Conservation (phyloP, 2,329 filamentous ascomycete species). For the Furcasterigmium sp. region DNA sequence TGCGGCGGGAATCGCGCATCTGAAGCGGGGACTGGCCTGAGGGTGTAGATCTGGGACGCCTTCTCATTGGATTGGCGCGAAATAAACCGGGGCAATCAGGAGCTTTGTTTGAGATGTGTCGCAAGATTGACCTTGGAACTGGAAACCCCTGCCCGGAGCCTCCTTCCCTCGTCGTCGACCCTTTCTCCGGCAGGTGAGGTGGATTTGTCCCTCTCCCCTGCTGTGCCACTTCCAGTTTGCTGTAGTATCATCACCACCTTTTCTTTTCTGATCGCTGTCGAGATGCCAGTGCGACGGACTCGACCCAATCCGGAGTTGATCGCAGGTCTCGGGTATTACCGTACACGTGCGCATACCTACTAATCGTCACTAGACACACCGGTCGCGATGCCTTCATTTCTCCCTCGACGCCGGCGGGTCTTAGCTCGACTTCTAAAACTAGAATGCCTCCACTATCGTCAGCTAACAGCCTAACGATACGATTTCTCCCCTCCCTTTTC, state of each 20-base stretch:
- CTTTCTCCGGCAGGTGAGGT: background rate
- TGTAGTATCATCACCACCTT: too few species aligned
- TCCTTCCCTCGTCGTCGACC: background rate
- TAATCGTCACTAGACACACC: background rate
- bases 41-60: background rate
- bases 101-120: constrained; percentile 37
- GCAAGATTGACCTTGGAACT: too few species aligned
- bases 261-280: too few species aligned
- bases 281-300: too few species aligned
- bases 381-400: constrained; percentile 1
- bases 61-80: background rate
- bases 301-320: background rate
- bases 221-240: background rate
- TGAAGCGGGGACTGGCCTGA: background rate
- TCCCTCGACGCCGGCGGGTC: background rate
- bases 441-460: background rate
- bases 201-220: too few species aligned
- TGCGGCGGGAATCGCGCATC: constrained; percentile 9
- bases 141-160: too few species aligned
- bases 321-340: background rate
- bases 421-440: constrained; percentile 1
- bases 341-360: background rate
- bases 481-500: background rate
- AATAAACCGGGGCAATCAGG: constrained; percentile 12
- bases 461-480: background rate